Conservation (phyloP, 768 basidiomycete genomes). For the Lyophyllum shimeji region DNA sequence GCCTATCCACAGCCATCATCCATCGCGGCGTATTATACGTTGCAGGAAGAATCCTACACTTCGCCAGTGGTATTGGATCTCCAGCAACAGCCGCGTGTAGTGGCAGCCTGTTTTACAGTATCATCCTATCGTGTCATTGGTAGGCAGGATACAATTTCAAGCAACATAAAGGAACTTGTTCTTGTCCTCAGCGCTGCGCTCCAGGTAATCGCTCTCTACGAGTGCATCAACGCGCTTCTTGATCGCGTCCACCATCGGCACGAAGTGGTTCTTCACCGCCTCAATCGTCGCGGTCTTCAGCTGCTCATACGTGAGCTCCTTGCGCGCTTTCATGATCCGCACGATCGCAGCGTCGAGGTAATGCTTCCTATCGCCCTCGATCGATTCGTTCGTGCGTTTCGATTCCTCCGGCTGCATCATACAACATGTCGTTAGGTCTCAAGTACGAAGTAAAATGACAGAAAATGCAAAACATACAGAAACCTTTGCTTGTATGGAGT, state of each 20-base stretch:
- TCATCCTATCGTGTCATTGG: no score
- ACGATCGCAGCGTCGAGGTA: conserved; percentile 95
- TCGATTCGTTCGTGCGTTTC: conserved; percentile 74
- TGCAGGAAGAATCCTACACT: no score
- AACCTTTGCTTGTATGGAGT: conserved; percentile 93
- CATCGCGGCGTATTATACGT: no score
- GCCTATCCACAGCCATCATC: no score
- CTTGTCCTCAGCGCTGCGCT: conserved; percentile 70
- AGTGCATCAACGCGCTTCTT: conserved; percentile 81
- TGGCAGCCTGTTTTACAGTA: no score
- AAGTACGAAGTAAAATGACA: background rate
- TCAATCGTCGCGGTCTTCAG: conserved; percentile 83
- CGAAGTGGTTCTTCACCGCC: conserved; percentile 85
- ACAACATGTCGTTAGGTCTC: background rate
- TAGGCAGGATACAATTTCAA: conserved; percentile 23
- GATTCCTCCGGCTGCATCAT: conserved; percentile 78
- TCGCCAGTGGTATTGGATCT: no score
- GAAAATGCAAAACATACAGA: conserved; percentile 57
- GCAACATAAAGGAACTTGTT: conserved; percentile 81
- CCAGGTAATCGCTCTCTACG: conserved; percentile 86
- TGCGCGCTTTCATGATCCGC: conserved; percentile 92
- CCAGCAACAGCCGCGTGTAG: no score
- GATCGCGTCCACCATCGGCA: conserved; percentile 80
- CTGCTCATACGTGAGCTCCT: conserved; percentile 77
- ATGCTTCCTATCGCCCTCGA: conserved; percentile 84